These are phyloP conservation scores for Glycyrrhiza uralensis DNA, from an alignment of 306 rosid species.

Conservation along the genomic window DNA sequence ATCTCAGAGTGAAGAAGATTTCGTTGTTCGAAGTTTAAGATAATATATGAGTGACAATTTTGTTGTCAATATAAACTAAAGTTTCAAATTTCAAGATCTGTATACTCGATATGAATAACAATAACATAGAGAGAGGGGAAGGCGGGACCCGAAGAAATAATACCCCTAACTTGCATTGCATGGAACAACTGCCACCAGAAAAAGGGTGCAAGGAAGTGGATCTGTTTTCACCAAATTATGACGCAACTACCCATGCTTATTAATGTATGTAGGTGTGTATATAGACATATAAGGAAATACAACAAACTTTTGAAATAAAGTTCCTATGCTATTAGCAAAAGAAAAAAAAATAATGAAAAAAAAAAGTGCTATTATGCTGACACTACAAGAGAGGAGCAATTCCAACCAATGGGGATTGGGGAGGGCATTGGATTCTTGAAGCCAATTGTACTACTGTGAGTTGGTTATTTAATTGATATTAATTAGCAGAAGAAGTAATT, in stretches of 20 bases:
- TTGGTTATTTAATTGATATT: not conserved
- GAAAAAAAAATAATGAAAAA: not conserved
- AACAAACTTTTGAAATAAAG: not conserved
- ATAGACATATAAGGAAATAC: too few species aligned
- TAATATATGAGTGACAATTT: not conserved
- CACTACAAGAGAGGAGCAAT: not conserved
- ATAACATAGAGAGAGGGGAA: not conserved
- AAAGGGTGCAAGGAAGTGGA: not conserved
- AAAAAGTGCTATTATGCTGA: not conserved
- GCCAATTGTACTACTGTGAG: not conserved
- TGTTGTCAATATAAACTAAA: not conserved
- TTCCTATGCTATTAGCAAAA: not conserved
- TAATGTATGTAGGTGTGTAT: too few species aligned
- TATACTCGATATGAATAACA: not conserved
- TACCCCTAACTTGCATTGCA: not conserved
- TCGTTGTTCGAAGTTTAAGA: too few species aligned
- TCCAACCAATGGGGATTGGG: not conserved
- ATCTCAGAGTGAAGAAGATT: not conserved
- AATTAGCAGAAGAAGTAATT: not conserved
- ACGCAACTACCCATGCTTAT: slow-evolving; percentile 26
- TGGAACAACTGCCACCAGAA: slow-evolving; percentile 12
- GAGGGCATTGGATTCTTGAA: not conserved
- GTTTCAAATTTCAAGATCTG: not conserved
- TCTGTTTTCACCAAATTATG: not conserved
- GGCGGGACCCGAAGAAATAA: not conserved